Evolutionary conservation across 139 green algal species (phyloP).

Genomic region (Spirogloea muscicola): DNA sequence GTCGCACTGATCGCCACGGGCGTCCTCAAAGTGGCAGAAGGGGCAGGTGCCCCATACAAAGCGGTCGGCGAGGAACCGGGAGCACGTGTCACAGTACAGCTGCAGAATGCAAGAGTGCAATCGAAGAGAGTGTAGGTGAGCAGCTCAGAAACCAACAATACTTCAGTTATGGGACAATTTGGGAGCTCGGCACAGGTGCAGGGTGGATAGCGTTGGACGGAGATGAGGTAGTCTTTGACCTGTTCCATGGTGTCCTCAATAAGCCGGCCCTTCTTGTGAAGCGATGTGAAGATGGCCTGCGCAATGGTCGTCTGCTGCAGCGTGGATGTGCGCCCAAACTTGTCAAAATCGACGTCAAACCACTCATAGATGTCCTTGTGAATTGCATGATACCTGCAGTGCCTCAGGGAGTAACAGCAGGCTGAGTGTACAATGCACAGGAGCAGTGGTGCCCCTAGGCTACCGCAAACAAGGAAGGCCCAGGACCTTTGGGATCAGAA

Average conservation of each 20-base stretch:
- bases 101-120: conserved; percentile 45
- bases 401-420: not conserved
- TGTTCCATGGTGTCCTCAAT: conserved; percentile 48
- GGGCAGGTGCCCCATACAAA: conserved; percentile 92
- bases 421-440: not conserved
- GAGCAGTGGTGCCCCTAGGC: not conserved
- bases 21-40: conserved; percentile 88
- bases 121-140: not conserved
- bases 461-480: not conserved
- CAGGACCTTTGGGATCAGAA: not conserved
- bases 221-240: conserved; percentile 3
- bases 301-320: conserved; percentile 67
- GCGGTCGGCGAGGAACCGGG: conserved; percentile 93
- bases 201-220: not conserved
- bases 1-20: conserved; percentile 87
- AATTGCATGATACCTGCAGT: conserved; percentile 79
- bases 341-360: conserved; percentile 95
- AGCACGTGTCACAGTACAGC: conserved; percentile 75
- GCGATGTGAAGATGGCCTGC: conserved; percentile 53
- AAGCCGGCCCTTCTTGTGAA: conserved; percentile 13
- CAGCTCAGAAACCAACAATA: not conserved
- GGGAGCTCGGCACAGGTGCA: not conserved
- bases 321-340: conserved; percentile 89
- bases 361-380: conserved; percentile 90
- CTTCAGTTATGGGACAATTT: not conserved